Evolutionary conservation across 805 yeast species (phyloP).

Genomic region (Lipomyces chichibuensis): DNA sequence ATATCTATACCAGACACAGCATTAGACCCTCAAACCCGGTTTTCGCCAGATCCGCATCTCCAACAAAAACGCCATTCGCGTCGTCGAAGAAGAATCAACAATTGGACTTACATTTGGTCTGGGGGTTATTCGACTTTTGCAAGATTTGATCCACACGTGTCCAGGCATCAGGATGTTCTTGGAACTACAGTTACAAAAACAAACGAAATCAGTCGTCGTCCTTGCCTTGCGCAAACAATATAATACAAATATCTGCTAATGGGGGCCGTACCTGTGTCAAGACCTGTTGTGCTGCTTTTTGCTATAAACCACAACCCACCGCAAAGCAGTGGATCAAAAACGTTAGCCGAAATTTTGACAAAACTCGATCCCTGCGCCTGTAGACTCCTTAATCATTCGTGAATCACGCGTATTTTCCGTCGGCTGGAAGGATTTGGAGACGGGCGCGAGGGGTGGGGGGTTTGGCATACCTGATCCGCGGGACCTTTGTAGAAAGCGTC

Average conservation of each 20-base stretch:
- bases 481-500: slow-evolving; percentile 78
- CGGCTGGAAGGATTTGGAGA: not conserved
- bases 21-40: not conserved
- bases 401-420: not conserved
- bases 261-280: slow-evolving; percentile 41
- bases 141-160: slow-evolving; percentile 86
- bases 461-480: slow-evolving; percentile 49
- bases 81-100: not conserved
- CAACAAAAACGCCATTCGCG: slow-evolving; percentile 2
- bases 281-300: slow-evolving; percentile 47
- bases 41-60: not conserved
- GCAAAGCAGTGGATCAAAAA: not conserved
- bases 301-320: slow-evolving; percentile 29
- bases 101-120: slow-evolving; percentile 65
- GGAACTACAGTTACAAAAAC: slow-evolving; percentile 55
- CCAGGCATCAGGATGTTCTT: slow-evolving; percentile 96
- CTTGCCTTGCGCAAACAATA: not conserved
- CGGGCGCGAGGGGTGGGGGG: not conserved
- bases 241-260: not conserved
- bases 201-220: slow-evolving; percentile 6
- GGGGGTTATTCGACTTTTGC: slow-evolving; percentile 75
- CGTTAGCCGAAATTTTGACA: not conserved
- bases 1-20: slow-evolving; percentile 47
- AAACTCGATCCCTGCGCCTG: not conserved
- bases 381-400: not conserved